Evolutionary conservation across 441 rosid species (phyloP), one percentile per base, ranked within the genome.

Genomic region (Populus tomentosa): DNA sequence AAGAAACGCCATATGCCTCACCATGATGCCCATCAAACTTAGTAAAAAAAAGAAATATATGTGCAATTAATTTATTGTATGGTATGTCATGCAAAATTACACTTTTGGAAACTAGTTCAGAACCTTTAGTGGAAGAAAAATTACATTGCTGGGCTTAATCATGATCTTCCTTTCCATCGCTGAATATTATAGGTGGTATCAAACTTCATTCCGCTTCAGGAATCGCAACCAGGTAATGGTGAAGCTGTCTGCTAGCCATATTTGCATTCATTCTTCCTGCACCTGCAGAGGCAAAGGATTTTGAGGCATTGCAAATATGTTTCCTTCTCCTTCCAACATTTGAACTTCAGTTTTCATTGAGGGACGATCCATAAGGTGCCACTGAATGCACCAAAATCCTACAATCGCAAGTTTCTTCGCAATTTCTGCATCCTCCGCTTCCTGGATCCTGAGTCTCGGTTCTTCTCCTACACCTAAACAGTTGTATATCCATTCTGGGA

Each of bases 321-420:
- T 75, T 40, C 35, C 75, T n/a, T 81, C 82, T 10, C 79, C 86
- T 70, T 83, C 85, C 79, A 83, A 59, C 85, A 83, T 85, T 53
- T 85, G 88, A 56, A 81, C 79, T 8, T 79, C 83, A 61, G 9
- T 18, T 77, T 75, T 85, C 84, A 83, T 83, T 3, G 82, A 71
- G 1, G 88, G 88, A 32, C 85, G 86, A 63, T 81, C 82, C 0
- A 70, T 69, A 0, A 85, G 88, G 40, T 71, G 28, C 85, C 85
- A 81, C 50, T 85, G 86, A 10, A 85, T 81, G 84, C 83, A 81
- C 77, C 84, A 72, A 4, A 86, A 71, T 8, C 84, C 86, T 3
- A 83, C 86, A 21, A 80, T 76, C 14, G 82, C 62, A 0, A 85
- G 84, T 30, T 83, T 83, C 71, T 53, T 83, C 1, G 77, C 85